A percentile compares a stretch with the other conserved stretches of the same genome.
phyloP scores from a whole-genome alignment of 2,329 filamentous ascomycete species.

The Trichothecium roseum region DNA sequence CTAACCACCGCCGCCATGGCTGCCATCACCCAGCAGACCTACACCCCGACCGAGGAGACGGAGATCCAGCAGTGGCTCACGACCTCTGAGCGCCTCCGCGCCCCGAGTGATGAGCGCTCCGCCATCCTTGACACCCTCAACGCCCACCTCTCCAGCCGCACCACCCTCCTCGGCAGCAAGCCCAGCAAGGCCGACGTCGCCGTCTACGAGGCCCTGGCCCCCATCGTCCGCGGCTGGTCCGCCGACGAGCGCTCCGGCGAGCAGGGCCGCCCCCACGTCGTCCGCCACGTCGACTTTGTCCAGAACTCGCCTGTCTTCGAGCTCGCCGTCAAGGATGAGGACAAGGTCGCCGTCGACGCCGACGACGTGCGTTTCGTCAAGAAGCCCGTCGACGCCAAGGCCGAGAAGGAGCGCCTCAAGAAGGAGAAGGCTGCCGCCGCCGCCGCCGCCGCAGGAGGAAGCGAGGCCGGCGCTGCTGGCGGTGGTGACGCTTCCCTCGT shows the following conservation, averaged over 20 bases:
- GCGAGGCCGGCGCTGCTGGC: slow-evolving; percentile 33
- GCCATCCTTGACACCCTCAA: slow-evolving; percentile 73
- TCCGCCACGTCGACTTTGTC: slow-evolving; percentile 87
- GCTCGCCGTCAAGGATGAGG: slow-evolving; percentile 55
- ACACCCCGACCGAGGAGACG: slow-evolving; percentile 68
- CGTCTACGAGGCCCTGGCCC: slow-evolving; percentile 68
- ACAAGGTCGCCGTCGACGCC: slow-evolving; percentile 71
- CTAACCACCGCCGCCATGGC: slow-evolving; percentile 44
- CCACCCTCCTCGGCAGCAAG: slow-evolving; percentile 81
- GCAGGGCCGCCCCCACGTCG: slow-evolving; percentile 80
- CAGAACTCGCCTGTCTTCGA: slow-evolving; percentile 75
- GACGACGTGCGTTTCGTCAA: slow-evolving; percentile 79
- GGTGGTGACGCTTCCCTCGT: slow-evolving; percentile 37
- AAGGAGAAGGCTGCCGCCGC: slow-evolving; percentile 77
- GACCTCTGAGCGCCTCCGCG: slow-evolving; percentile 57
- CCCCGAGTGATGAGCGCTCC: slow-evolving; percentile 45
- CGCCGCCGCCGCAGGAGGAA: slow-evolving; percentile 42
- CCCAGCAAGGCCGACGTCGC: slow-evolving; percentile 80
- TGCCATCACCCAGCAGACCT: slow-evolving; percentile 55
- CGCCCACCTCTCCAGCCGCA: slow-evolving; percentile 75
- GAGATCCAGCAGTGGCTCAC: slow-evolving; percentile 87
- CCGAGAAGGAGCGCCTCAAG: slow-evolving; percentile 93
- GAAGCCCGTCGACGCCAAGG: slow-evolving; percentile 81
- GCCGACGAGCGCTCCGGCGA: slow-evolving; percentile 83
- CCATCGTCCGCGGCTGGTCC: slow-evolving; percentile 68